Conservation (phyloP, 805 yeast species). For the Ogataea thermomethanolica region DNA sequence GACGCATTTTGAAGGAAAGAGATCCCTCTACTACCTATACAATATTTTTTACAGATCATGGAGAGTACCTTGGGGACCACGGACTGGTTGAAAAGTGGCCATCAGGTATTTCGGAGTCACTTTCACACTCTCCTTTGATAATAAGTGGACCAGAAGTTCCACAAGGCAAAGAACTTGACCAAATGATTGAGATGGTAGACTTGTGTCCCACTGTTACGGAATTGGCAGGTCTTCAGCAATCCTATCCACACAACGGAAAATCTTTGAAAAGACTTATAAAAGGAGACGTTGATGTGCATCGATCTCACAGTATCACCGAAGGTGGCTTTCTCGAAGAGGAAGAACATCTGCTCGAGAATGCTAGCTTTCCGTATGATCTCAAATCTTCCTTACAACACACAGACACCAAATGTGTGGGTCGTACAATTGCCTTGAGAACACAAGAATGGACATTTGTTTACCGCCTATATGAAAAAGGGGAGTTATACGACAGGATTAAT, state of each 20-base stretch:
- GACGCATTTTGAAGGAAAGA: constrained; percentile 10
- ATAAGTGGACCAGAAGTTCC: background rate
- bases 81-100: background rate
- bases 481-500: background rate
- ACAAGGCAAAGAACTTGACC: background rate
- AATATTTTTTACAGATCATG: background rate
- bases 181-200: background rate
- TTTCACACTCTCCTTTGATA: background rate
- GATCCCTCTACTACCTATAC: background rate
- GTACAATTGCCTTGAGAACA: background rate
- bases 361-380: background rate
- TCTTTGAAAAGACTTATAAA: background rate
- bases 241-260: background rate
- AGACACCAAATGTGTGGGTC: background rate
- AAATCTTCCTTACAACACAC: background rate
- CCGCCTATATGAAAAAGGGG: background rate
- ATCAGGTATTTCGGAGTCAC: background rate
- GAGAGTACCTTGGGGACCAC: background rate
- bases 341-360: background rate
- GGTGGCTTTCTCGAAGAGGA: background rate
- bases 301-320: background rate
- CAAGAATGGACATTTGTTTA: background rate
- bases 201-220: background rate
- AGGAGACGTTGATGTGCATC: background rate
- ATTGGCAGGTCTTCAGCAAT: background rate